Percentiles rank a stretch among this genome's conserved stretches.
These are phyloP conservation scores for Aureobasidium sp. DNA, from an alignment of 2,329 filamentous ascomycete species.

Conservation along the genomic window DNA sequence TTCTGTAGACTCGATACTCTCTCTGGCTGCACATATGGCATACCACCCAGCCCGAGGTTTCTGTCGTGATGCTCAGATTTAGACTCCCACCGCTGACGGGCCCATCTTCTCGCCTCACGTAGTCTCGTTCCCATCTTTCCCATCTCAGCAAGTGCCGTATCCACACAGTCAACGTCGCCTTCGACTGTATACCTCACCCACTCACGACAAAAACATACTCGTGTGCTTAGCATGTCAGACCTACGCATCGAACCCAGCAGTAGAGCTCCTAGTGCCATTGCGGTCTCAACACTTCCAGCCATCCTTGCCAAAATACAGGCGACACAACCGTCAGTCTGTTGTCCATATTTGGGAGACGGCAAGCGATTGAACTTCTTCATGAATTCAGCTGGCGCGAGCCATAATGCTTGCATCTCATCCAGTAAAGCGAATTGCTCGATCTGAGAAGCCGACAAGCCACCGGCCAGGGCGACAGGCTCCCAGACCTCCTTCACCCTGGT, in stretches of 20 bases:
- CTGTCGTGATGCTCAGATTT: background rate
- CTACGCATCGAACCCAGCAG: conserved; percentile 22
- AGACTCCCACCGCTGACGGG: background rate
- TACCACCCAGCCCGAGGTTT: background rate
- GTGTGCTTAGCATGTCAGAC: conserved; percentile 20
- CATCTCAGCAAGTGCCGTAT: background rate
- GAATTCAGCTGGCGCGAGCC: conserved; percentile 17
- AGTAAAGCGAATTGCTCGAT: conserved; percentile 12
- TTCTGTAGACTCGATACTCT: background rate
- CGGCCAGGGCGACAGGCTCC: conserved; percentile 5
- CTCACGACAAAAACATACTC: conserved; percentile 22
- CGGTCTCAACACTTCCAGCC: conserved; percentile 17
- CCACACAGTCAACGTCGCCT: conserved; percentile 15
- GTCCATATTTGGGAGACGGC: conserved; percentile 10
- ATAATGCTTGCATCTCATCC: conserved; percentile 18
- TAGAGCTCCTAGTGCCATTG: conserved; percentile 21
- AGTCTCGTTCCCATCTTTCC: conserved; percentile 1
- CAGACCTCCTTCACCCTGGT: conserved; percentile 15
- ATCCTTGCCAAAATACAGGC: conserved; percentile 21
- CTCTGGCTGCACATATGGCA: background rate
- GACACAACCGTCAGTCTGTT: conserved; percentile 20
- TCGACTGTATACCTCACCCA: conserved; percentile 18
- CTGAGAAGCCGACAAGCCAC: conserved; percentile 1
- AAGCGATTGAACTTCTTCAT: conserved; percentile 7
- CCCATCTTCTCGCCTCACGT: conserved; percentile 2